Evolutionary conservation across 257 asterid species (phyloP), one percentile per base, ranked within the genome.

Genomic region (Apocynum venetum): DNA sequence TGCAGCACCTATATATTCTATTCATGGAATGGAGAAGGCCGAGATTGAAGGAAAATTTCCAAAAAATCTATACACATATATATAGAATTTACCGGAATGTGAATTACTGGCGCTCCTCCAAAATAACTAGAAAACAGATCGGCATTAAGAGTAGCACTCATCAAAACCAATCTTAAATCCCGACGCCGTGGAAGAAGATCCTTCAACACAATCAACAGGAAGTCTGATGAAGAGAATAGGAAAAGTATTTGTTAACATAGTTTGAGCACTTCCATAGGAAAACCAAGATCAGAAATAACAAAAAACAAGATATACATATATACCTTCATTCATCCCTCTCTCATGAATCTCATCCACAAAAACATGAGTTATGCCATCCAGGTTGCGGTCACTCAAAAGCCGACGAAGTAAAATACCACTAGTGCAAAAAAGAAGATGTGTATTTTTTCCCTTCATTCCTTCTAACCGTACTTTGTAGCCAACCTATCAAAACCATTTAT

Each of bases 291-390:
- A 19, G 53, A 56, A 63, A 15, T 53, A 73, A 74, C 41, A 73
- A 14, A 40, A 63, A 75, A 72, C 36, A 35, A 63, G 46, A 78
- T 64, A n/a, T 44, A 77, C 51, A 77, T 81, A 82, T 81, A 82
- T 80, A 96, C 99, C 99, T 96, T 96, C 99, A 89, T 96, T 96
- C 98, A 96, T 96, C 85, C 99, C 99, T 52, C 99, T 90, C 87
- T 96, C 99, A 53, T 96, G 99, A 84, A 96, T 96, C 82, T 96
- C 99, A 89, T 96, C 99, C 76, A 96, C 98, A 79, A 96, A 91
- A 73, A 93, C 93, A 86, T 96, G 98, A 73, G 97, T 96, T 76
- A 91, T 71, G 20, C 97, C 99, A 72, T 88, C 90, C 80, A 96
- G 89, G 79, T 91, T 96, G 78, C 87, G 92, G 83, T 96, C 99